Conservation (phyloP, 1,284 basidiomycete genomes). For the Hemileia vastatrix region DNA sequence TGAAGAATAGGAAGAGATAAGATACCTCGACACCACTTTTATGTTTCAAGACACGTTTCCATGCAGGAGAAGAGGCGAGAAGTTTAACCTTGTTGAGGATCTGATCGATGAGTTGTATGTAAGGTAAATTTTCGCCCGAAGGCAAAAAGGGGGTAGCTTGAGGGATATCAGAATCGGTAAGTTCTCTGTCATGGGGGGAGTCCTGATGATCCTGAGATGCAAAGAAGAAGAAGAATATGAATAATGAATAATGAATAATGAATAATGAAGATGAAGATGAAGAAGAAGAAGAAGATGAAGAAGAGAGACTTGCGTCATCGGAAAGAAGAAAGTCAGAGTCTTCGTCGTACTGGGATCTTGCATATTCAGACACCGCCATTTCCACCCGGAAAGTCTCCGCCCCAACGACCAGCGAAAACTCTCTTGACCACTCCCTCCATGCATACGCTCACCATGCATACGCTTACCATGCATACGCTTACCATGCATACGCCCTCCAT, state of each 20-base stretch:
- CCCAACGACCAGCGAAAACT: too few species aligned
- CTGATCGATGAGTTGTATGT: slow-evolving; percentile 18
- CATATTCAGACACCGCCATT: slow-evolving; percentile 19
- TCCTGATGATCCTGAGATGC: neutral
- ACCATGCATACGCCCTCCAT: too few species aligned
- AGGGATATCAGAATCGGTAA: neutral
- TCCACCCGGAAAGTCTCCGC: too few species aligned
- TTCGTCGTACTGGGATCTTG: slow-evolving; percentile 16
- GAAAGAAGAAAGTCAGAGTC: slow-evolving; percentile 19
- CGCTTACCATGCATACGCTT: too few species aligned
- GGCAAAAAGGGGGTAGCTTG: neutral
- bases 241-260: too few species aligned
- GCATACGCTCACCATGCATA: too few species aligned
- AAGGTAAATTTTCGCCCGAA: slow-evolving; percentile 12
- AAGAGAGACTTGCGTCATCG: slow-evolving; percentile 20
- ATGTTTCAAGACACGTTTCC: slow-evolving; percentile 20
- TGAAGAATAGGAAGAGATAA: neutral
- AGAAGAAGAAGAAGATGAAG: neutral
- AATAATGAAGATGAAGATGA: too few species aligned
- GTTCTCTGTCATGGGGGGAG: neutral
- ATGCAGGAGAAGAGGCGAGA: slow-evolving; percentile 3
- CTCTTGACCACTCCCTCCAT: too few species aligned
- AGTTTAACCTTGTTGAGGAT: slow-evolving; percentile 18
- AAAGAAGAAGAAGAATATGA: neutral
- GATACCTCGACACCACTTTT: slow-evolving; percentile 17